phyloP scores from a whole-genome alignment of 305 asterid species.

The Fraxinus greggii region DNA sequence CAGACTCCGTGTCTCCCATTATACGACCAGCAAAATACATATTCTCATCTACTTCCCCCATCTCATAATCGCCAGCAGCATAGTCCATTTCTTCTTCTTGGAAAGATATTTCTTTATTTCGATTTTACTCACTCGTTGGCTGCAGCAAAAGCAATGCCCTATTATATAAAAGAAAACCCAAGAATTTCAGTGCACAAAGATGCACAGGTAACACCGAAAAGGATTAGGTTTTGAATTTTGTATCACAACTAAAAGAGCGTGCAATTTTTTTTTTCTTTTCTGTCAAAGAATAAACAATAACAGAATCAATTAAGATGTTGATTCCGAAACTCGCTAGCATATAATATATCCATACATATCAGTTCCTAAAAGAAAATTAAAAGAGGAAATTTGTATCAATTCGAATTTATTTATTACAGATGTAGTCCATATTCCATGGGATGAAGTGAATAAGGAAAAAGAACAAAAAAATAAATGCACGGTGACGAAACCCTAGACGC shows the following conservation, averaged over 20 bases:
- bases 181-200: constrained; percentile 1
- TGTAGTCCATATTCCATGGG: background rate
- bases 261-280: background rate
- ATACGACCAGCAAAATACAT: constrained; percentile 48
- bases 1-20: constrained; percentile 54
- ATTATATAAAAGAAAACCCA: constrained; percentile 6
- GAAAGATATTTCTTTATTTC: background rate
- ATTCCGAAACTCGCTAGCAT: background rate
- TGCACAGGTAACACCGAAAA: background rate
- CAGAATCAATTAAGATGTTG: background rate
- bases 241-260: background rate
- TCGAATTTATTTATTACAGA: background rate
- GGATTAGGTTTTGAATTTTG: background rate
- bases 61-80: constrained; percentile 45
- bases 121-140: constrained; percentile 23
- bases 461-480: background rate
- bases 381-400: background rate
- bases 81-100: constrained; percentile 38
- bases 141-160: constrained; percentile 19
- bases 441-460: background rate
- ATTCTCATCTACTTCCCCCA: constrained; percentile 52
- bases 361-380: background rate
- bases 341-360: constrained; percentile 1
- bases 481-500: constrained; percentile 30
- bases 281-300: background rate